Conservation (phyloP, 192 early-diverging fungal species). For the Coemansia sp. region DNA sequence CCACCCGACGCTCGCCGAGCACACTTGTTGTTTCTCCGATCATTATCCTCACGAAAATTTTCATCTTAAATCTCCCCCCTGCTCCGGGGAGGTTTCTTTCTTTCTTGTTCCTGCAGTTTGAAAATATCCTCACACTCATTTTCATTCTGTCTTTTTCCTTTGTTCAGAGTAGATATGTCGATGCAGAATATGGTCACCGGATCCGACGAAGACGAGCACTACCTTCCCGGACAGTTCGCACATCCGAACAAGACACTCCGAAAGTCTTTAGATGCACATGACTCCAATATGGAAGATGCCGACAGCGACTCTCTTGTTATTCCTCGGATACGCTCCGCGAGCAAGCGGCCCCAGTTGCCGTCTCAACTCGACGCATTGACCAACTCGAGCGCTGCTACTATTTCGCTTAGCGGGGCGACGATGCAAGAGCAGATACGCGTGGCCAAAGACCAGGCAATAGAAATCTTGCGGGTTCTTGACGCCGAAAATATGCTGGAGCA, state of each 20-base stretch:
- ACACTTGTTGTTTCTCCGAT: background rate
- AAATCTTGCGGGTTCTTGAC: slow-evolving; percentile 31
- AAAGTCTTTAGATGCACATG: slow-evolving; percentile 8
- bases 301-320: slow-evolving; percentile 1
- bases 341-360: slow-evolving; percentile 6
- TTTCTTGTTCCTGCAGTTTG: background rate
- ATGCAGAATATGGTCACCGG: slow-evolving; percentile 19
- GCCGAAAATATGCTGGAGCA: slow-evolving; percentile 31
- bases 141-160: background rate
- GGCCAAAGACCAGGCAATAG: slow-evolving; percentile 45
- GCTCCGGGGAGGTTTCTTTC: background rate
- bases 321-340: background rate
- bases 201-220: slow-evolving; percentile 56
- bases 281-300: background rate
- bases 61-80: background rate
- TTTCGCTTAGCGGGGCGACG: slow-evolving; percentile 6
- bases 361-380: slow-evolving; percentile 9
- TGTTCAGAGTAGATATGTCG: slow-evolving; percentile 25
- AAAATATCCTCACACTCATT: slow-evolving; percentile 10
- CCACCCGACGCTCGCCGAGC: slow-evolving; percentile 4
- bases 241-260: slow-evolving; percentile 50
- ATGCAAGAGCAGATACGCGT: slow-evolving; percentile 34
- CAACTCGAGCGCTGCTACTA: slow-evolving; percentile 5
- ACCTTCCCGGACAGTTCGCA: slow-evolving; percentile 42
- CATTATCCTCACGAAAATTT: background rate